phyloP scores from a whole-genome alignment of 192 early-diverging fungal species.

The Coemansia sp. region DNA sequence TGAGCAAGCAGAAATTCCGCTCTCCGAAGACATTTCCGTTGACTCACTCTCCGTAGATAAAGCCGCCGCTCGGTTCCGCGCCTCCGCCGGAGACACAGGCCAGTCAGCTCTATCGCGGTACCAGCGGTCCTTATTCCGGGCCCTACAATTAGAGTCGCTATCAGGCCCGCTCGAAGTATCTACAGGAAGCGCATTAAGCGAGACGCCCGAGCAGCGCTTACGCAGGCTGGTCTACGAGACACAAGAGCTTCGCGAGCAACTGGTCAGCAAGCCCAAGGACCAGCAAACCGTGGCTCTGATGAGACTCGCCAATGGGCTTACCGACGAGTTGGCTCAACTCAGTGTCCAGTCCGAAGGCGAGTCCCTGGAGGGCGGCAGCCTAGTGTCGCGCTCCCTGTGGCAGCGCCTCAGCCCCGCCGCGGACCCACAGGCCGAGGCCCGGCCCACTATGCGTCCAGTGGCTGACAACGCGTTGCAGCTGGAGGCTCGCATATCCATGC shows the following conservation, averaged over 20 bases:
- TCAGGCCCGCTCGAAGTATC: conserved; percentile 3
- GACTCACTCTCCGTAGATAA: not conserved
- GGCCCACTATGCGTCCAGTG: not conserved
- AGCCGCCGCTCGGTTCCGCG: conserved; percentile 42
- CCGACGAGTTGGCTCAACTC: conserved; percentile 43
- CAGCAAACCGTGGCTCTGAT: conserved; percentile 38
- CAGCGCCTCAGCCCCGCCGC: conserved; percentile 7
- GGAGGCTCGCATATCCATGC: conserved; percentile 39
- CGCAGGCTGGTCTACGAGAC: conserved; percentile 81
- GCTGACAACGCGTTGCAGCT: conserved; percentile 14
- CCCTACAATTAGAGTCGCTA: conserved; percentile 44
- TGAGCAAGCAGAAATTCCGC: conserved; percentile 16
- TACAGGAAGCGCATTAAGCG: conserved; percentile 49
- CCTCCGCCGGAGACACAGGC: conserved; percentile 18
- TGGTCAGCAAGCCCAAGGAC: conserved; percentile 18
- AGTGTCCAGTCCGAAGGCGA: not conserved
- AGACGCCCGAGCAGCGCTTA: conserved; percentile 76
- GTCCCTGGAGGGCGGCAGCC: not conserved
- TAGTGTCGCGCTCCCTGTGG: conserved; percentile 22
- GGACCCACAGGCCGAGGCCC: not conserved
- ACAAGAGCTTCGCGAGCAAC: conserved; percentile 74
- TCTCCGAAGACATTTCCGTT: conserved; percentile 34
- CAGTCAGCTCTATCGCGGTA: conserved; percentile 34
- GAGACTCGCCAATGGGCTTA: conserved; percentile 34
- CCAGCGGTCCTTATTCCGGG: conserved; percentile 45